Evolutionary conservation across 2,329 filamentous ascomycete genomes (phyloP).

Genomic region (Aspergillus phoenicis): DNA sequence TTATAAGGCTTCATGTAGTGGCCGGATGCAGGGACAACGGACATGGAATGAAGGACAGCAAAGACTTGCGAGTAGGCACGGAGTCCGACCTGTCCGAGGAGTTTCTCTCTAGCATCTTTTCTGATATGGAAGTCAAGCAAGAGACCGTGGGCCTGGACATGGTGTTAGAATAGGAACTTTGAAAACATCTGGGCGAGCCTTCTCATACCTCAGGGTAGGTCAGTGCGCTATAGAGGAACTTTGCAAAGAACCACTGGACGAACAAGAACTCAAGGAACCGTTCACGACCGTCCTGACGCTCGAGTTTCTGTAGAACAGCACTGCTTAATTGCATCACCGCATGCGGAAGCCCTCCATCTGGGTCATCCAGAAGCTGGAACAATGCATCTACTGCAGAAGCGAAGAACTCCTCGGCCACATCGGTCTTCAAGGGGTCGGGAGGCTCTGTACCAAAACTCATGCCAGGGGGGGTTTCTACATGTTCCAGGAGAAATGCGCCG

Average conservation of each 20-base stretch:
- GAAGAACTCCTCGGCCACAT: constrained; percentile 86
- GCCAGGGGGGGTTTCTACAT: constrained; percentile 75
- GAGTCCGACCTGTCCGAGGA: constrained; percentile 73
- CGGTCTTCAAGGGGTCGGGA: constrained; percentile 69
- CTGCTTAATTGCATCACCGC: constrained; percentile 82
- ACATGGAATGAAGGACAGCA: constrained; percentile 72
- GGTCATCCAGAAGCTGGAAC: constrained; percentile 83
- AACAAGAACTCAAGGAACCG: constrained; percentile 81
- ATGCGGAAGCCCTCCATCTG: constrained; percentile 83
- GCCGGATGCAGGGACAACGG: constrained; percentile 39
- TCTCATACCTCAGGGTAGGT: constrained; percentile 77
- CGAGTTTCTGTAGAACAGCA: constrained; percentile 76
- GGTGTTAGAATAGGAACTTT: constrained; percentile 28
- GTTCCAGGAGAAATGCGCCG: constrained; percentile 86
- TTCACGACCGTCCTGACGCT: constrained; percentile 69
- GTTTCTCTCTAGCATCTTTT: constrained; percentile 80
- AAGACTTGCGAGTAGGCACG: constrained; percentile 78
- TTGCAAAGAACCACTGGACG: constrained; percentile 88
- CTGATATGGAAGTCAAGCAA: constrained; percentile 91
- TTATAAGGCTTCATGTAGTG: background rate
- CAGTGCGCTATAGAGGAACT: constrained; percentile 79
- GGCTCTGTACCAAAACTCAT: constrained; percentile 72
- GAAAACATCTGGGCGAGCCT: background rate
- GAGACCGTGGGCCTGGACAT: constrained; percentile 57
- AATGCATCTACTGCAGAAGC: constrained; percentile 76